Base-by-base conservation (phyloP, 1,139 yeast genomes). In the Pichia sp. region DNA sequence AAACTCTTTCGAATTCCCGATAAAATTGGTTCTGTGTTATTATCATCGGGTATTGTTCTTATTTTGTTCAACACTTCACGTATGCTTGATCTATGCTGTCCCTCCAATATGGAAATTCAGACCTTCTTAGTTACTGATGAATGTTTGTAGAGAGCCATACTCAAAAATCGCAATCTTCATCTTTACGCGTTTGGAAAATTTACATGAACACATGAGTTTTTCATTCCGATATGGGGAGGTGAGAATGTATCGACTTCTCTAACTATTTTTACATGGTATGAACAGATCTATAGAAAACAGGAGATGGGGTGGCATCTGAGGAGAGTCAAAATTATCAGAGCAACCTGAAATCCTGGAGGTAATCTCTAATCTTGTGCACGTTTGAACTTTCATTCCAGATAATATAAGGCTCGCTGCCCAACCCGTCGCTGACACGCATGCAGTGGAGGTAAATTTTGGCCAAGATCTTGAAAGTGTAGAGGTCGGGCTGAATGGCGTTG, bases 21-120 rank as follows among this genome's bases (percentile, higher is more conserved):
- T 80, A 74, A 66, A 85, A 84, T 64, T 84, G 79, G 26, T 77
- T 72, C 10, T 90, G 86, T 47, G 78, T 76, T 54, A 86, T 76
- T 63, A 84, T 82, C 95, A 87, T 87, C 26, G 13, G 23, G 23
- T 19, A 19, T 19, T 19, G 3, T 19, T 19, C 23, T 19, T 19
- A 19, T 19, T 19, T 19, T 19, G 23, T 19, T 19, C 23, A 19
- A 19, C 23, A 19, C 2, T 19, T 19, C 2, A 2, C 23, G 23
- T 19, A 19, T 19, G 23, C 23, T 19, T 19, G 23, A 3, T 19
- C 23, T 19, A 19, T 19, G 8, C 34, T 31, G 34, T 31, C 11
- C 34, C 11, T 31, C 34, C 11, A 4, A 8, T 31, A 3, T 8
- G 34, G 34, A 13, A 36, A 36, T 36, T 11, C n/a, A 5, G 40